Evolutionary conservation across 2,329 filamentous ascomycete species (phyloP).

Genomic region (Triangularia setosa): DNA sequence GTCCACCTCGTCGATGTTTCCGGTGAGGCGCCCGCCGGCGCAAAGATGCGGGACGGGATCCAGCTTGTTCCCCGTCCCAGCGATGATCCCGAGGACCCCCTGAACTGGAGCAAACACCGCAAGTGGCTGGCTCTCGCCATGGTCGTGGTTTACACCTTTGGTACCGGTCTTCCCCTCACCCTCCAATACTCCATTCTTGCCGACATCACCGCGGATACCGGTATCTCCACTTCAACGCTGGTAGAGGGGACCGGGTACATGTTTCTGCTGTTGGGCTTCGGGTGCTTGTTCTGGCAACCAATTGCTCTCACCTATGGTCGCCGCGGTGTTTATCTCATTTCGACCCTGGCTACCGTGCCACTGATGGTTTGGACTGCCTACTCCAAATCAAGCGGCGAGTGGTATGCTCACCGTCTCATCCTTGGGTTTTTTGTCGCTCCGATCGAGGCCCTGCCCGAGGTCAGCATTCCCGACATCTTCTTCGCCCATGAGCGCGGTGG

Average conservation of each 20-base stretch:
- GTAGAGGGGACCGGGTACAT: constrained; percentile 48
- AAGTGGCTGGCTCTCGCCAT: constrained; percentile 30
- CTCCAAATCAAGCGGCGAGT: constrained; percentile 38
- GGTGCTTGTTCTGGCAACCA: constrained; percentile 45
- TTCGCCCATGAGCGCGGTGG: constrained; percentile 31
- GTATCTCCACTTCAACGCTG: constrained; percentile 40
- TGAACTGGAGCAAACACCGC: constrained; percentile 34
- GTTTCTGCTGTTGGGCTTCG: constrained; percentile 43
- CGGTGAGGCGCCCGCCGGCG: constrained; percentile 27
- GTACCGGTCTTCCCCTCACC: constrained; percentile 45
- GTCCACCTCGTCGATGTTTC: constrained; percentile 30
- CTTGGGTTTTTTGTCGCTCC: constrained; percentile 43
- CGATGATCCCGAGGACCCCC: constrained; percentile 34
- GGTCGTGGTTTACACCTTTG: constrained; percentile 40
- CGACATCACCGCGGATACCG: constrained; percentile 44
- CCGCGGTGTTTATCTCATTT: constrained; percentile 25
- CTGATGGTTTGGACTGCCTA: constrained; percentile 38
- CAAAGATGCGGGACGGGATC: constrained; percentile 27
- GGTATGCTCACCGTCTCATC: constrained; percentile 43
- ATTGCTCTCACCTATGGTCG: constrained; percentile 43
- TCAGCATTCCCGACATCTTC: constrained; percentile 28
- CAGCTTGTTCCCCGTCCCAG: constrained; percentile 32
- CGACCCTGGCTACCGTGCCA: constrained; percentile 29
- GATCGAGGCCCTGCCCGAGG: constrained; percentile 45
- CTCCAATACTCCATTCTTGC: constrained; percentile 48